Evolutionary conservation across 225 moss, liverwort and hornwort species (phyloP).

Genomic region (Bryoerythrophyllum caledonicum): DNA sequence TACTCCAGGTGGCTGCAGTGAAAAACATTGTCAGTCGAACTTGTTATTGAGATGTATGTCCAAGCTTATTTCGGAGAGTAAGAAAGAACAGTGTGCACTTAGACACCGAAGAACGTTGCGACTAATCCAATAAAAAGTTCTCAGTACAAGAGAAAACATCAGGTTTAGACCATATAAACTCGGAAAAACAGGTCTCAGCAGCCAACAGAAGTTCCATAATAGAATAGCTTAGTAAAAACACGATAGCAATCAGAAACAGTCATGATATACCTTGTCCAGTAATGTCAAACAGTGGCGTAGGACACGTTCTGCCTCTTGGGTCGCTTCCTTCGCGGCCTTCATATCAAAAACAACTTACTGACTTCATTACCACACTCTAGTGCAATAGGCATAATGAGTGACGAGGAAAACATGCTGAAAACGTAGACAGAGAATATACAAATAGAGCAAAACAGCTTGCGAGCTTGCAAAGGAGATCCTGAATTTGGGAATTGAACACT

Average conservation of each 20-base stretch:
- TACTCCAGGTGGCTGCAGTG: constrained; percentile 64
- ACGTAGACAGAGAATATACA: not conserved
- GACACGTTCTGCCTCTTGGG: constrained; percentile 61
- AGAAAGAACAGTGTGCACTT: not conserved
- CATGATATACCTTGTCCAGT: constrained; percentile 66
- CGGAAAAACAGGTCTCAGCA: constrained; percentile 3
- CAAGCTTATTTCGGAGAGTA: not conserved
- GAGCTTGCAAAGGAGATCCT: constrained; percentile 4
- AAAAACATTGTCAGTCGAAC: constrained; percentile 12
- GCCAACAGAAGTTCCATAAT: constrained; percentile 6
- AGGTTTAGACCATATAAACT: not conserved
- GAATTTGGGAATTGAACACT: not conserved
- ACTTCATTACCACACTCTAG: not conserved
- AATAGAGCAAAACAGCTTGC: not conserved
- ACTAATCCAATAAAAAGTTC: constrained; percentile 1
- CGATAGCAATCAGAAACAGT: not conserved
- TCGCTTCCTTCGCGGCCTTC: constrained; percentile 56
- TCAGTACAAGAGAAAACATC: not conserved
- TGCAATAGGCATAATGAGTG: not conserved
- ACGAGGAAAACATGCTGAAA: constrained; percentile 7
- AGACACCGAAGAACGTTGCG: not conserved
- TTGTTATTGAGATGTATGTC: not conserved
- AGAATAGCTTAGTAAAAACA: not conserved
- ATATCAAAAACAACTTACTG: constrained; percentile 20
- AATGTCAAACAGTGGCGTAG: constrained; percentile 70